Evolutionary conservation across 2,329 filamentous ascomycete species (phyloP).

Genomic region (Fusarium succisae): DNA sequence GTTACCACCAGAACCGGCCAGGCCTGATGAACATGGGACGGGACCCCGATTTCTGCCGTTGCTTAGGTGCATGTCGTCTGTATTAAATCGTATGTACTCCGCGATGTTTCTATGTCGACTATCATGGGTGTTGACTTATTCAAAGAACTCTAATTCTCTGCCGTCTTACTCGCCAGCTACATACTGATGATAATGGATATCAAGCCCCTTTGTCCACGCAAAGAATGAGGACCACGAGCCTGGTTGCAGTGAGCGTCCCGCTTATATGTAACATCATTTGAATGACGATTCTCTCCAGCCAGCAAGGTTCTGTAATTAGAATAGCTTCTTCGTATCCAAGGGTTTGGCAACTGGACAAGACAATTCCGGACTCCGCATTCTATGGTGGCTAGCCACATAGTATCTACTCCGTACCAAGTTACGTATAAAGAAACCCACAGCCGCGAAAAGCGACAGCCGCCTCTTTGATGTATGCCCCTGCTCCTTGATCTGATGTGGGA

Average conservation of each 20-base stretch:
- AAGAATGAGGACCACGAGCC: conserved; percentile 14
- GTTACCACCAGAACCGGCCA: conserved; percentile 5
- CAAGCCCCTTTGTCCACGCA: not conserved
- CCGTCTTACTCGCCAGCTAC: conserved; percentile 4
- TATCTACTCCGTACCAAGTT: not conserved
- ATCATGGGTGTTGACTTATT: conserved; percentile 31
- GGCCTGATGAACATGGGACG: not conserved
- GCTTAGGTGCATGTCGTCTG: conserved; percentile 9
- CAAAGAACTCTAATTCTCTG: conserved; percentile 6
- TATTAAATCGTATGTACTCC: not conserved
- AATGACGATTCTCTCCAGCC: not conserved
- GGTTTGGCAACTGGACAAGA: not conserved
- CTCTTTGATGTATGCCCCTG: not conserved
- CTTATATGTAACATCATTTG: conserved; percentile 11
- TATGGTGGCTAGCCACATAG: not conserved
- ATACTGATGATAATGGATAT: not conserved
- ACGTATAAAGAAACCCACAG: conserved; percentile 22
- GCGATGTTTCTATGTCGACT: conserved; percentile 30
- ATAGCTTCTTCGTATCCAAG: not conserved
- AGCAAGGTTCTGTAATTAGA: conserved; percentile 11
- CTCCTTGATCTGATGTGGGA: conserved; percentile 1
- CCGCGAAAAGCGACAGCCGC: conserved; percentile 41
- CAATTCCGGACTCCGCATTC: conserved; percentile 8
- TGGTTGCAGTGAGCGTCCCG: not conserved
- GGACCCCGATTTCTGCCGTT: conserved; percentile 31